Base-by-base conservation (phyloP, 306 rosid genomes). In the Betula pendula region DNA sequence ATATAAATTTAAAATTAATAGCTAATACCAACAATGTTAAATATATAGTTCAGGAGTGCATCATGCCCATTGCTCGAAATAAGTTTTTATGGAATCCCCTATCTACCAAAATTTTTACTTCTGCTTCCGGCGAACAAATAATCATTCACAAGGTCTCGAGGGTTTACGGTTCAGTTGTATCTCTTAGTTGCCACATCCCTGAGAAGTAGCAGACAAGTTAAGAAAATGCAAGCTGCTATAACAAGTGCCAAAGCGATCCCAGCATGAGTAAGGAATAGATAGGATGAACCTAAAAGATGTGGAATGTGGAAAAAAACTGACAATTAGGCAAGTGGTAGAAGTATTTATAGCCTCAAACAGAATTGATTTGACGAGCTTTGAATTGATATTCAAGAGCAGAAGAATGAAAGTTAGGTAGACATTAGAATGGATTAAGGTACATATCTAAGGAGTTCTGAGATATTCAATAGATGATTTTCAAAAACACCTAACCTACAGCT, bases 1-100 rank as follows among this genome's bases (percentile, higher is more conserved):
- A 81, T 42, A 17, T 17, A 71, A 50, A 56, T 60, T 25, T 38
- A 55, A 19, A 75, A 75, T 77, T 80, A 82, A 3, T 22, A 55
- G 48, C 35, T 47, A 66, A 63, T 74, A 73, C 70, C 27, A 38
- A 35, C 44, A 19, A 8, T 66, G 24, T 9, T n/a, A 16, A 38
- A 66, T 2, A 35, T 3, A 66, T 9, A 9, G 14, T 38, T 60
- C 8, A 60, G 38, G 70, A n/a, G 16, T 10, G 29, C 70, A 38
- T 66, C 8, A 38, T 38, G 42, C 42, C 42, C 42, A 38, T 38
- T 38, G 42, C 42, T 38, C 8, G 8, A 6, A 6, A 38, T 7
- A 38, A 38, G 42, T 38, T 38, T 38, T 38, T 38, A 38, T 38
- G 42, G 42, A 38, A 38, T 38, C 42, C 42, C 42, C 42, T 38